A percentile compares a stretch with the other conserved stretches of the same genome.
phyloP scores from a whole-genome alignment of 495 filamentous ascomycete genomes.

The Aspergillus bertholletiae region DNA sequence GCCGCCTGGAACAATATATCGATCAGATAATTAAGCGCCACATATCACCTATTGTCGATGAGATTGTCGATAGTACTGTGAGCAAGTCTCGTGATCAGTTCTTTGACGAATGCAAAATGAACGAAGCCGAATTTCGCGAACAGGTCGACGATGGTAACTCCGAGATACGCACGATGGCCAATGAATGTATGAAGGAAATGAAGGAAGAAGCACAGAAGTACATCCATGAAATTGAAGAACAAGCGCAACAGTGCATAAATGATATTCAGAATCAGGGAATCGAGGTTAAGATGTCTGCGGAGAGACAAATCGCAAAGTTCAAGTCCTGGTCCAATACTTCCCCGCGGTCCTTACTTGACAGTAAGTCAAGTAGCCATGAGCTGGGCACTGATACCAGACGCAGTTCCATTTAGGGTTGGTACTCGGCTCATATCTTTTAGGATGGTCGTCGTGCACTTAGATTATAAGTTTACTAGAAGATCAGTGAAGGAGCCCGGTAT shows the following conservation, averaged over 20 bases:
- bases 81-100: constrained; percentile 17
- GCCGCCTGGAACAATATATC: constrained; percentile 15
- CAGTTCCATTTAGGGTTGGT: constrained; percentile 11
- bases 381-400: constrained; percentile 7
- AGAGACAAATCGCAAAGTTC: constrained; percentile 6
- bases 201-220: constrained; percentile 6
- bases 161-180: constrained; percentile 15
- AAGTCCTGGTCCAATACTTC: constrained; percentile 11
- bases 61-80: constrained; percentile 12
- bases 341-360: constrained; percentile 2
- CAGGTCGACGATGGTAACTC: constrained; percentile 16
- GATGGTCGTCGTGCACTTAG: neutral
- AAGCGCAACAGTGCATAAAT: constrained; percentile 15
- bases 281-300: constrained; percentile 13
- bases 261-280: constrained; percentile 9
- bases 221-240: constrained; percentile 12
- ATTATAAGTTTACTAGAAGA: no score
- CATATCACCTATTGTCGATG: constrained; percentile 11
- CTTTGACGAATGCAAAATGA: constrained; percentile 11
- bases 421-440: neutral
- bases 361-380: constrained; percentile 9
- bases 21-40: constrained; percentile 14
- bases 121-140: constrained; percentile 15
- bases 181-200: constrained; percentile 17
- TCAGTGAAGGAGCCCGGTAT: no score